Evolutionary conservation across 2,329 filamentous ascomycete species (phyloP).

Genomic region (Teratosphaeria pseudoeucalypti): DNA sequence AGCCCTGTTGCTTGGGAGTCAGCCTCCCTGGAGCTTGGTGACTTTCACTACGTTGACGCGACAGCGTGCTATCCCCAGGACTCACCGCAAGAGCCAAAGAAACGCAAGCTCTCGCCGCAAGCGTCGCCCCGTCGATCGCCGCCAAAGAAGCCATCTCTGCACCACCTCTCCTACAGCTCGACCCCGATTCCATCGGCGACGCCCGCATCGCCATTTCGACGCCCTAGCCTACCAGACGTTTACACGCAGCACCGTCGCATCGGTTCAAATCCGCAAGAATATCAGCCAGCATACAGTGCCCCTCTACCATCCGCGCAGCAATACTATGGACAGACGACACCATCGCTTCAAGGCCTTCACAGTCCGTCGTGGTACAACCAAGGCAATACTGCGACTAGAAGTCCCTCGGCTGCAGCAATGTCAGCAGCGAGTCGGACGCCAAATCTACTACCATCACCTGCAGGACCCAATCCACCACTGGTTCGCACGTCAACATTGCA

Average conservation of each 20-base stretch:
- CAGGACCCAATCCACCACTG: constrained; percentile 46
- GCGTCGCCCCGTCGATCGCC: constrained; percentile 40
- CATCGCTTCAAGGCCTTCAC: constrained; percentile 24
- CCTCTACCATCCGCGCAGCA: constrained; percentile 7
- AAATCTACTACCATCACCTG: constrained; percentile 35
- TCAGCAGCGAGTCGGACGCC: constrained; percentile 17
- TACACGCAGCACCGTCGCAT: constrained; percentile 30
- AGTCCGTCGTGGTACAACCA: constrained; percentile 25
- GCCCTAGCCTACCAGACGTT: constrained; percentile 25
- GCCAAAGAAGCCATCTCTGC: constrained; percentile 30
- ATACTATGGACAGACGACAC: constrained; percentile 19
- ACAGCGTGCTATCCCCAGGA: constrained; percentile 18
- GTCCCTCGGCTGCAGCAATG: constrained; percentile 18
- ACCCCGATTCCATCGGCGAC: constrained; percentile 23
- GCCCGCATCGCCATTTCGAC: constrained; percentile 28
- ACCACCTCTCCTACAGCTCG: constrained; percentile 27
- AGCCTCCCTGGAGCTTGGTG: constrained; percentile 46
- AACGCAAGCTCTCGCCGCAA: constrained; percentile 47
- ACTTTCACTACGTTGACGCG: constrained; percentile 45
- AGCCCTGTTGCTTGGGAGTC: constrained; percentile 19
- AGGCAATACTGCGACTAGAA: constrained; percentile 12
- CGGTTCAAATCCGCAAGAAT: constrained; percentile 22
- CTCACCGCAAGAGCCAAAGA: constrained; percentile 31
- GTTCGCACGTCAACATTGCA: constrained; percentile 59
- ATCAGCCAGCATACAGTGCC: constrained; percentile 20